Conservation (phyloP, 306 rosid species). For the Lathyrus sativus region DNA sequence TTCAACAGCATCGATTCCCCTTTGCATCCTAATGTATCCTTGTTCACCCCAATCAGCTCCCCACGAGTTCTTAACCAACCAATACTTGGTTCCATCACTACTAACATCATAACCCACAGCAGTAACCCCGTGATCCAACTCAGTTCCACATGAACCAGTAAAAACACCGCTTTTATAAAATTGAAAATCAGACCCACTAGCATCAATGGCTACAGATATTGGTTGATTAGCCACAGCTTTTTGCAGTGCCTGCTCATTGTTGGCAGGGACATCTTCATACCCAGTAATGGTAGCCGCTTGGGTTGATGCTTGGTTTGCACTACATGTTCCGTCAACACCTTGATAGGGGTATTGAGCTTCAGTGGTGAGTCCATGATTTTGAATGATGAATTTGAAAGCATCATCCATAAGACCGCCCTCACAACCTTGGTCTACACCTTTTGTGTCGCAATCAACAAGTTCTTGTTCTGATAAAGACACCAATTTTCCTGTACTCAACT, state of each 20-base stretch:
- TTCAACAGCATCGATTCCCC: slow-evolving; percentile 41
- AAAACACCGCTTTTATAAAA: slow-evolving; percentile 49
- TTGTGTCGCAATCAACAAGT: slow-evolving; percentile 51
- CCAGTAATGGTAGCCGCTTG: slow-evolving; percentile 35
- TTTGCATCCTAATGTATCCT: slow-evolving; percentile 53
- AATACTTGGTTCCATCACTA: slow-evolving; percentile 48
- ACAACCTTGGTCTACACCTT: slow-evolving; percentile 49
- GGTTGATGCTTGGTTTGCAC: slow-evolving; percentile 15
- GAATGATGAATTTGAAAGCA: slow-evolving; percentile 49
- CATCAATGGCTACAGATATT: slow-evolving; percentile 53
- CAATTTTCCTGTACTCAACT: slow-evolving; percentile 30
- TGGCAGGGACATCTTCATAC: slow-evolving; percentile 46
- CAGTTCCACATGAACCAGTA: slow-evolving; percentile 47
- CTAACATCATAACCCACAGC: slow-evolving; percentile 46
- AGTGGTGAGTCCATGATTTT: slow-evolving; percentile 44
- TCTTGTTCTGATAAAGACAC: slow-evolving; percentile 51
- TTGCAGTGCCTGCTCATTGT: slow-evolving; percentile 39
- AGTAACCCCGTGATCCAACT: slow-evolving; percentile 52
- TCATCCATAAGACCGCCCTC: slow-evolving; percentile 44
- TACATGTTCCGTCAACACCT: slow-evolving; percentile 41
- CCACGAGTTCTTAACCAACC: slow-evolving; percentile 61
- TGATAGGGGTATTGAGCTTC: slow-evolving; percentile 45
- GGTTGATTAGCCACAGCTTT: slow-evolving; percentile 48
- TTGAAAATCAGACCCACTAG: slow-evolving; percentile 42
- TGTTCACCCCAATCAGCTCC: slow-evolving; percentile 53